Base-by-base conservation (phyloP, 306 rosid species). In the Aeschynomene evenia region DNA sequence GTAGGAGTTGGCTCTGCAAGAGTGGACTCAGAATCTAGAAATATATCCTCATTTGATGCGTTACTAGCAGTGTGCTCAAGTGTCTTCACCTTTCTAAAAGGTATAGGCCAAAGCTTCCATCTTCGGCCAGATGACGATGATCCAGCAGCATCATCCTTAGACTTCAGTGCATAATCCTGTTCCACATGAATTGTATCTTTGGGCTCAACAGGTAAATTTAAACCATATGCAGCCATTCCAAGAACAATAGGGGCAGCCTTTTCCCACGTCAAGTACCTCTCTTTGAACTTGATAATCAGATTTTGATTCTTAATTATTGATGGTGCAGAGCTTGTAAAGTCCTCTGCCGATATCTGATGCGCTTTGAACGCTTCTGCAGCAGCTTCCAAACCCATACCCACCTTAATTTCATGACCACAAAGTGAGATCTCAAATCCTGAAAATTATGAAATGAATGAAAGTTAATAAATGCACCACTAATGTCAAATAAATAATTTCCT, bases 31-130 rank as follows among this genome's bases (percentile, higher is more conserved):
- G 99, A 87, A 79, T 95, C 99, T 69, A 95, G 85, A 82, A 95
- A 95, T 42, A 91, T 84, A 0, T 95, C 97, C 28, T 91, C 97
- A 73, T 70, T 91, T 4, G 99, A 83, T 42, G 77, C 56, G 64
- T 23, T 82, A 64, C 92, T 86, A 74, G 68, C 67, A 34, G 87
- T 68, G 76, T 86, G 97, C 53, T 91, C 99, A 60, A 84, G 51
- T 81, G 96, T 87, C 79, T 89, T 91, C 80, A 91, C 93, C 85
- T 81, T 89, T 80, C 99, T 83, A 70, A 95, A 95, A 71, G 99
- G 83, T 80, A 56, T 90, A 19, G 92, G 75, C 99, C 99, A 95
- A 40, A 94, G 92, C 83, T 96, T 89, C 99, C 99, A 95, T 77
- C 85, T 83, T 18, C 96, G 86, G 33, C 90, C 83, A 54, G 92